Evolutionary conservation across 2,329 filamentous ascomycete genomes (phyloP).

Genomic region (Penicillium glabrum): DNA sequence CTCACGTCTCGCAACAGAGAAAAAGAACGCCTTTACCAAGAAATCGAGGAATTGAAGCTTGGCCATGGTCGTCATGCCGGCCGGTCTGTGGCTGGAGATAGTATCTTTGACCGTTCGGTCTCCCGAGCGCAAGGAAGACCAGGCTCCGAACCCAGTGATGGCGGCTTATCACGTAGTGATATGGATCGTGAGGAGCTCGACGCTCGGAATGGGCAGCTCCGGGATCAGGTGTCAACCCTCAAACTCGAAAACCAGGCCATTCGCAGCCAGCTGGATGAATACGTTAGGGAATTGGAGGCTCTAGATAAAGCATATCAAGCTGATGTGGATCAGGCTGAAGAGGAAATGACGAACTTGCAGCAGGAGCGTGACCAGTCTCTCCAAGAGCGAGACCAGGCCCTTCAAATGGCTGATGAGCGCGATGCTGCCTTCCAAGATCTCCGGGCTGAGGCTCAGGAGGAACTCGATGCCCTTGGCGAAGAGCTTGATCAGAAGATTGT

Average conservation of each 20-base stretch:
- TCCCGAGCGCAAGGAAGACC: constrained; percentile 77
- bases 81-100: constrained; percentile 71
- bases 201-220: constrained; percentile 74
- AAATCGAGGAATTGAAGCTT: constrained; percentile 95
- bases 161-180: constrained; percentile 67
- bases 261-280: constrained; percentile 76
- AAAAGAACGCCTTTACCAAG: constrained; percentile 90
- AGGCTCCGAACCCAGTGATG: constrained; percentile 70
- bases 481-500: constrained; percentile 72
- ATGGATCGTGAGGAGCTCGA: constrained; percentile 83
- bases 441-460: constrained; percentile 59
- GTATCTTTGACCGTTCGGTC: constrained; percentile 89
- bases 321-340: constrained; percentile 75
- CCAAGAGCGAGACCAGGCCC: constrained; percentile 79
- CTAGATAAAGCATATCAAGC: constrained; percentile 73
- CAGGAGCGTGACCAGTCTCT: constrained; percentile 83
- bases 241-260: constrained; percentile 90
- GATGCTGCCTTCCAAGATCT: constrained; percentile 53
- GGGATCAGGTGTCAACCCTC: constrained; percentile 81
- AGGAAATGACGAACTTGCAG: constrained; percentile 76
- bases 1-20: constrained; percentile 93
- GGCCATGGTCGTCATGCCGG: constrained; percentile 68
- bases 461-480: constrained; percentile 57
- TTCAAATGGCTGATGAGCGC: constrained; percentile 69
- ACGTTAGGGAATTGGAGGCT: constrained; percentile 75